Conservation (phyloP, 2,329 filamentous ascomycete species). For the Lasiodiplodia gonubiensis region DNA sequence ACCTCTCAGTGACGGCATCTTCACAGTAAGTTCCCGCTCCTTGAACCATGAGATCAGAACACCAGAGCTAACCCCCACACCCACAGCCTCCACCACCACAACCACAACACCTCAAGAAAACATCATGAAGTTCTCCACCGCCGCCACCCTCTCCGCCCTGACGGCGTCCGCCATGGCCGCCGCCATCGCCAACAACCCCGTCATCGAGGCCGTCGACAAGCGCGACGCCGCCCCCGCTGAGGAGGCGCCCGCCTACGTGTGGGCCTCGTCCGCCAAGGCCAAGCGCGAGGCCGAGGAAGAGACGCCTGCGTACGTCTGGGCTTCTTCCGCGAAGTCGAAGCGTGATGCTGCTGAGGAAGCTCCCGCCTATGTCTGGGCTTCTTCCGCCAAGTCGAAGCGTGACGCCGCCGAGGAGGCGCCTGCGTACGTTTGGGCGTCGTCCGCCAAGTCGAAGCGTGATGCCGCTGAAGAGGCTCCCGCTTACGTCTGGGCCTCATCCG, state of each 20-base stretch:
- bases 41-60: not conserved
- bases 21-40: not conserved
- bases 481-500: not conserved
- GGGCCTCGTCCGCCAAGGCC: not conserved
- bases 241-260: not conserved
- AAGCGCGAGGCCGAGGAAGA: not conserved
- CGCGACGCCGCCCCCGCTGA: not conserved
- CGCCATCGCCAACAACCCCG: not conserved
- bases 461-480: not conserved
- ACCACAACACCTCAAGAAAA: not conserved
- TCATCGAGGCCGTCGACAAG: slow-evolving; percentile 6
- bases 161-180: not conserved
- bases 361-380: not conserved
- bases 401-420: not conserved
- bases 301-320: not conserved
- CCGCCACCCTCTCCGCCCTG: slow-evolving; percentile 7
- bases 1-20: not conserved
- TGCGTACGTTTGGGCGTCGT: not conserved
- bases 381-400: not conserved
- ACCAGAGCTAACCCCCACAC: not conserved
- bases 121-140: slow-evolving; percentile 7
- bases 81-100: not conserved
- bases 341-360: not conserved
- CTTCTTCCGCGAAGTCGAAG: not conserved
- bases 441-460: not conserved